Base-by-base conservation (phyloP, 2,329 filamentous ascomycete species). In the Calycina herbarum region DNA sequence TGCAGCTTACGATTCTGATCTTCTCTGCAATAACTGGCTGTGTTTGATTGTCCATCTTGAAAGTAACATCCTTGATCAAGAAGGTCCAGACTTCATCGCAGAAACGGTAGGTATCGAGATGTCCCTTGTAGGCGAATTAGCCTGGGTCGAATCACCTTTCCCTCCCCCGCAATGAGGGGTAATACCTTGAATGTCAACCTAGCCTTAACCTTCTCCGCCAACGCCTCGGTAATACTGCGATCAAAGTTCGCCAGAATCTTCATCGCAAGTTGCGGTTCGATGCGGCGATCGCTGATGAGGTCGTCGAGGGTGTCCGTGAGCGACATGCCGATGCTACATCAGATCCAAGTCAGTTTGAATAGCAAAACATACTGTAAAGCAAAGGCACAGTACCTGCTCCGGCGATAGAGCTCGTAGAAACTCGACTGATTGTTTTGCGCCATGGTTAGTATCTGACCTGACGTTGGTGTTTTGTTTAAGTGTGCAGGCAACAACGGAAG, bases 71-170 rank as follows among this genome's bases (percentile, higher is more conserved):
- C 80, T 97, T 97, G 80, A 99, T 96, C 66, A 99, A 86, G 79
- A 99, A 99, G 1, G 95, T 99, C 95, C 95, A 99, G 66, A 99
- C 95, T 81, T 99, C 95, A 80, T 99, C 95, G 82, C 95, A 99
- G 85, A 99, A 99, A 73, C 95, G 91, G 82, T 99, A 99, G 17
- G 95, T 98, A 78, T 98, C 94, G 69, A 99, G 89, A 76, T 96
- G 95, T 59, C 95, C 95, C 94, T 97, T 73, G 58, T 64, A 11
- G 54, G 51, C 45, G 38, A 59, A 67, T 73, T 69, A 75, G 70
- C 69, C 64, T 59, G 45, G 40, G 51, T 57, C 38, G 27, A 27
- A 24, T 33, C 31, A 38, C 40, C 56, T 58, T 38, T 20, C 8
- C 29, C 57, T 11, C 38, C 40, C 27, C 27, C 31, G 33, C 11